Conservation (phyloP, 371 early-diverging fungal species). For the Parasitella parasitica region DNA sequence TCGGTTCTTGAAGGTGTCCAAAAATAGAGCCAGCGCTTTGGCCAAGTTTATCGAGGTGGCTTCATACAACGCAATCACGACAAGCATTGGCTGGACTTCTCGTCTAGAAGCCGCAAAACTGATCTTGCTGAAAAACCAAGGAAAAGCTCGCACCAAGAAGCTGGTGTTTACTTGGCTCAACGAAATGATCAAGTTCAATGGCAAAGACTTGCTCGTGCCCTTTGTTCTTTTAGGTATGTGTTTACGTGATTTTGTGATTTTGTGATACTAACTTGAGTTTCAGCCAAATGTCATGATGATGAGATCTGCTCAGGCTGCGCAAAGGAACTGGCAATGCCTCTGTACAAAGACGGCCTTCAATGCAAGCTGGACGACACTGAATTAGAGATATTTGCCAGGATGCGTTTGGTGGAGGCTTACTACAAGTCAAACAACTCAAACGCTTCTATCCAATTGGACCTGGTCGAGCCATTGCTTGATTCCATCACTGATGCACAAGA, state of each 20-base stretch:
- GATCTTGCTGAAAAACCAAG: conserved; percentile 7
- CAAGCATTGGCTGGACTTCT: conserved; percentile 9
- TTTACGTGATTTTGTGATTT: not conserved
- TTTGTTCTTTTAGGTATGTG: conserved; percentile 19
- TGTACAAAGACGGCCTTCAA: conserved; percentile 10
- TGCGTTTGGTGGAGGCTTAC: conserved; percentile 6
- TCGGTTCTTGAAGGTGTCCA: conserved; percentile 9
- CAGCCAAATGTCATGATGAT: conserved; percentile 22
- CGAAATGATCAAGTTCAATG: conserved; percentile 8
- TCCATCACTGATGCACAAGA: not conserved
- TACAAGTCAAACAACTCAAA: conserved; percentile 2
- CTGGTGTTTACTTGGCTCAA: conserved; percentile 7
- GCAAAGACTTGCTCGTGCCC: conserved; percentile 11
- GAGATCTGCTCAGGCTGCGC: conserved; percentile 16
- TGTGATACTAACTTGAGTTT: not conserved
- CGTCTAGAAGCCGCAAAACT: conserved; percentile 17
- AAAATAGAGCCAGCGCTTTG: conserved; percentile 4
- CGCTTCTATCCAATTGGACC: conserved; percentile 3
- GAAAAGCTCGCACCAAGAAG: conserved; percentile 13
- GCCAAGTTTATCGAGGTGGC: conserved; percentile 15
- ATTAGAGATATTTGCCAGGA: conserved; percentile 11
- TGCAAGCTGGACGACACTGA: not conserved
- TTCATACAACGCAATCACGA: not conserved
- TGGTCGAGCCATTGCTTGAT: conserved; percentile 1
- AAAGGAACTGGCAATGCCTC: not conserved